Conservation (phyloP, 495 filamentous ascomycete genomes). For the Glonium stellatum region DNA sequence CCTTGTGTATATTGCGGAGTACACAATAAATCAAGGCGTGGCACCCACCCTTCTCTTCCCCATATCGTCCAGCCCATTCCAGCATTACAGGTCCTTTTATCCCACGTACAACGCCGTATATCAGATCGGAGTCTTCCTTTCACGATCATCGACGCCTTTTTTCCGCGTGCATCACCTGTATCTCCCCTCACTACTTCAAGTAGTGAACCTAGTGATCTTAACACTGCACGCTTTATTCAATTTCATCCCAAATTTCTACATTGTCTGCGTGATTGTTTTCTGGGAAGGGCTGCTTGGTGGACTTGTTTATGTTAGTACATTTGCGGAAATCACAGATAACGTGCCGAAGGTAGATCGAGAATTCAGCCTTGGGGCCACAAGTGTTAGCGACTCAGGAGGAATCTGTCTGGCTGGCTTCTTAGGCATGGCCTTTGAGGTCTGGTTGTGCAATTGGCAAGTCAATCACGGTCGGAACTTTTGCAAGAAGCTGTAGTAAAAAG, state of each 20-base stretch:
- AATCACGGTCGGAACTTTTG: constrained; percentile 72
- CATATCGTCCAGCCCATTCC: constrained; percentile 64
- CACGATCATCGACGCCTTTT: constrained; percentile 82
- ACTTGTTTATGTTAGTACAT: constrained; percentile 89
- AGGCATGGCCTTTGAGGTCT: constrained; percentile 75
- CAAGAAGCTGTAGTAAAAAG: constrained; percentile 16
- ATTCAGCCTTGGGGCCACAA: constrained; percentile 82
- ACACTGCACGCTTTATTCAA: constrained; percentile 66
- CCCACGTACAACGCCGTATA: constrained; percentile 90
- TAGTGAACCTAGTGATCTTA: constrained; percentile 67
- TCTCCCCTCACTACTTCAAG: constrained; percentile 74
- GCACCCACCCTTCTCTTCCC: constrained; percentile 85
- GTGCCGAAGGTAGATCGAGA: constrained; percentile 72
- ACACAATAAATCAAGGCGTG: constrained; percentile 93
- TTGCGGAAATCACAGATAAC: constrained; percentile 81
- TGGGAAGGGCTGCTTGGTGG: constrained; percentile 94
- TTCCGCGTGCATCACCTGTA: constrained; percentile 76
- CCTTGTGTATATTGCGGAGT: constrained; percentile 90
- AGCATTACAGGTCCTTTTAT: constrained; percentile 78
- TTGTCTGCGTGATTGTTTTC: constrained; percentile 78
- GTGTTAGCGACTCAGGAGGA: constrained; percentile 84
- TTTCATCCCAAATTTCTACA: constrained; percentile 75
- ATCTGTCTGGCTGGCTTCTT: constrained; percentile 86
- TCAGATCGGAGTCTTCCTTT: constrained; percentile 89
- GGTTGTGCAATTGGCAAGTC: constrained; percentile 77